Conservation (phyloP, 2,329 filamentous ascomycete species). For the Sporothrix protearum region DNA sequence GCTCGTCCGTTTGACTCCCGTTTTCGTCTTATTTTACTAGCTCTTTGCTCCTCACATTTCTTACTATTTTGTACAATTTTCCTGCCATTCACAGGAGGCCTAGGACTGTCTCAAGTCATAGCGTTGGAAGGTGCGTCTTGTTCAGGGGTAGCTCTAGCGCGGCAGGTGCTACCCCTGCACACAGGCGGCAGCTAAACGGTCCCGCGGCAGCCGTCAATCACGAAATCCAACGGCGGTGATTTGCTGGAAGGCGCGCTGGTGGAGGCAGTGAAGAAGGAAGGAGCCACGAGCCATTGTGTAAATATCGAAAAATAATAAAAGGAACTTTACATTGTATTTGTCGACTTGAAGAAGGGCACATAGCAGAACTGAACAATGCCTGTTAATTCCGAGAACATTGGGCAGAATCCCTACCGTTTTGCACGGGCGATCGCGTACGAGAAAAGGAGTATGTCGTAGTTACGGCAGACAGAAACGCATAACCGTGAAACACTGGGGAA, state of each 20-base stretch:
- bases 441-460: background rate
- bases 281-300: background rate
- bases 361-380: background rate
- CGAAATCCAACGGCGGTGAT: background rate
- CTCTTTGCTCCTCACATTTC: background rate
- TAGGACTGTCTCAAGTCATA: background rate
- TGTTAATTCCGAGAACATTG: background rate
- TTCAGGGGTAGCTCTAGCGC: constrained; percentile 5
- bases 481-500: background rate
- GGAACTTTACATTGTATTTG: too few relatives aligned
- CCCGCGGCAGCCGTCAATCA: background rate
- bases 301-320: too few relatives aligned
- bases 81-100: background rate
- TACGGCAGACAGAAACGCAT: constrained; percentile 3
- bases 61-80: background rate
- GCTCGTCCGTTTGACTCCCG: background rate
- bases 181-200: background rate
- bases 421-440: background rate
- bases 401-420: background rate
- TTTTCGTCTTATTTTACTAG: background rate
- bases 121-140: background rate
- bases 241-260: constrained; percentile 6
- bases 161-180: background rate
- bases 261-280: background rate
- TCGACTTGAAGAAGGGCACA: too few relatives aligned